These are phyloP conservation scores for Calocybe gambosa DNA, from an alignment of 1,284 basidiomycete genomes.

Conservation along the genomic window DNA sequence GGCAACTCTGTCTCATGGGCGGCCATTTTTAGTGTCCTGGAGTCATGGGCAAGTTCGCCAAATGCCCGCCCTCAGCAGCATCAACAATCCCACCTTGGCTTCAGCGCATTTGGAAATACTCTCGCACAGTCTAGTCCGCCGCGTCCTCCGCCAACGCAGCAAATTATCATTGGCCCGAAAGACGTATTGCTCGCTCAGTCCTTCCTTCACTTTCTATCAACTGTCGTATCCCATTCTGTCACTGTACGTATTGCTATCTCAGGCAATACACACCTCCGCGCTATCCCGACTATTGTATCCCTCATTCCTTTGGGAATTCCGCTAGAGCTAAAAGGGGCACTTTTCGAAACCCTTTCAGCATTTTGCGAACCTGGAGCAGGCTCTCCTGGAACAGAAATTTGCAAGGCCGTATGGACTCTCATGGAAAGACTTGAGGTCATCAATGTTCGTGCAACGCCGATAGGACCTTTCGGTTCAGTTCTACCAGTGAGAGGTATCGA, in stretches of 20 bases:
- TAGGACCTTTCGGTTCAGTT: slow-evolving; percentile 31
- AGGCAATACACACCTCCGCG: slow-evolving; percentile 72
- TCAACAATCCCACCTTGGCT: slow-evolving; percentile 18
- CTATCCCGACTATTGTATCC: slow-evolving; percentile 73
- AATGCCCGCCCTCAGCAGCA: slow-evolving; percentile 25
- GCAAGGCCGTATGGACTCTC: slow-evolving; percentile 74
- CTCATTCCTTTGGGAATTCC: slow-evolving; percentile 79
- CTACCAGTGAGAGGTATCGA: slow-evolving; percentile 64
- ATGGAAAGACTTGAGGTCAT: slow-evolving; percentile 86
- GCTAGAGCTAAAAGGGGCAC: slow-evolving; percentile 86
- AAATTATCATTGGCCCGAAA: slow-evolving; percentile 58
- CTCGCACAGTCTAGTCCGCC: slow-evolving; percentile 28
- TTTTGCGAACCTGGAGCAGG: slow-evolving; percentile 80
- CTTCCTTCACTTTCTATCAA: slow-evolving; percentile 77
- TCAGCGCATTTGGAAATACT: slow-evolving; percentile 21
- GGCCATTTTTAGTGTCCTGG: slow-evolving; percentile 37
- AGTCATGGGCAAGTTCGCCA: slow-evolving; percentile 36
- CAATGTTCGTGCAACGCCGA: slow-evolving; percentile 51
- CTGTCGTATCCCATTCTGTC: slow-evolving; percentile 74
- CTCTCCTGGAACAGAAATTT: slow-evolving; percentile 68
- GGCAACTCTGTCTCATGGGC: slow-evolving; percentile 41
- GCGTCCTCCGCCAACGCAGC: slow-evolving; percentile 34
- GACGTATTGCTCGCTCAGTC: slow-evolving; percentile 77
- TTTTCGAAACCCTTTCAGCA: slow-evolving; percentile 80
- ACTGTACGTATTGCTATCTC: slow-evolving; percentile 78